Percentiles rank a stretch among this genome's conserved stretches.
These are phyloP conservation scores for Corylus americana DNA, from an alignment of 306 rosid genomes.

Conservation along the genomic window DNA sequence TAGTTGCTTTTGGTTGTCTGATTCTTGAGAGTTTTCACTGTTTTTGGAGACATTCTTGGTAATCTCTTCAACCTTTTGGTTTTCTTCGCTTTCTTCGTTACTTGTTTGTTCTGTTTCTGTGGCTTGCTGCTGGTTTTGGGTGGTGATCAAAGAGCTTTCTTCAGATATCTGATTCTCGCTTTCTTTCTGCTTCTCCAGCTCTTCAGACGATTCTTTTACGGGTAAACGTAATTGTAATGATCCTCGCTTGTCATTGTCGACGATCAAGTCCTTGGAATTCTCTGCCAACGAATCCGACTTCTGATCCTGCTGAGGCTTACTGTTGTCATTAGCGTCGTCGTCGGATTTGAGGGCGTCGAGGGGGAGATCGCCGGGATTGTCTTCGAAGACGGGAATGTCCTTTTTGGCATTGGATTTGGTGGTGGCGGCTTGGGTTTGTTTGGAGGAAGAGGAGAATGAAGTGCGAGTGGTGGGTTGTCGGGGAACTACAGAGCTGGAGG, in stretches of 20 bases:
- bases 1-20: conserved; percentile 16
- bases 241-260: neutral
- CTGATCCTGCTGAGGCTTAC: conserved; percentile 29
- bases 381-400: conserved; percentile 44
- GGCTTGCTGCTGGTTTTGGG: conserved; percentile 38
- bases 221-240: neutral
- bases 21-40: conserved; percentile 14
- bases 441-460: conserved; percentile 22
- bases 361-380: conserved; percentile 74
- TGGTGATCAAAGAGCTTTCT: conserved; percentile 41
- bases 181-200: conserved; percentile 19
- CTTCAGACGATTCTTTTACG: conserved; percentile 9
- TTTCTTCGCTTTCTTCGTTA: conserved; percentile 20
- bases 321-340: conserved; percentile 21
- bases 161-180: conserved; percentile 46
- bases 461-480: conserved; percentile 36
- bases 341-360: conserved; percentile 69
- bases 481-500: conserved; percentile 38
- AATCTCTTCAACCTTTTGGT: conserved; percentile 21
- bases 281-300: neutral
- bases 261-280: neutral
- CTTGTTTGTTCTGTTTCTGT: conserved; percentile 17
- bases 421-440: neutral
- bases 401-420: conserved; percentile 9
- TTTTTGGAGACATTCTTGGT: conserved; percentile 8